These are phyloP conservation scores for Tolypocladium ophioglossoides DNA, from an alignment of 2,329 filamentous ascomycete species.

Conservation along the genomic window DNA sequence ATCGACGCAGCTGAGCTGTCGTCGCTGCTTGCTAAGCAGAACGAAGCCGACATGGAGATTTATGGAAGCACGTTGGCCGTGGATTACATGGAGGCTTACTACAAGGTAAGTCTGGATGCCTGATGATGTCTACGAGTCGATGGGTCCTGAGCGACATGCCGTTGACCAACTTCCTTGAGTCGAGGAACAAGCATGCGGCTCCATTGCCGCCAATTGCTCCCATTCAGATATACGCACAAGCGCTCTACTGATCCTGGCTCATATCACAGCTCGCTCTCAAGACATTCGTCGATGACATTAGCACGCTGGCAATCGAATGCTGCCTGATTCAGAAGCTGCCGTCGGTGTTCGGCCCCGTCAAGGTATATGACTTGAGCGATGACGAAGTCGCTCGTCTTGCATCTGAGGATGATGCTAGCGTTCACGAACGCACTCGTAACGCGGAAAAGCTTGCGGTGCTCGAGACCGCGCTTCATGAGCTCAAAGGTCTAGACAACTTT, in stretches of 20 bases:
- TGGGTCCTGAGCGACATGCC: neutral
- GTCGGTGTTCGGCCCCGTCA: constrained; percentile 8
- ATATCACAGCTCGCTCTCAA: constrained; percentile 9
- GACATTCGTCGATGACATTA: constrained; percentile 12
- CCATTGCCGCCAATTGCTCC: neutral
- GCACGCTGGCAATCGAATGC: constrained; percentile 14
- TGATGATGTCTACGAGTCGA: neutral
- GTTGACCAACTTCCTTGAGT: neutral
- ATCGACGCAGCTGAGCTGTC: neutral
- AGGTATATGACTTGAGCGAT: constrained; percentile 8
- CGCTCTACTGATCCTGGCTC: neutral
- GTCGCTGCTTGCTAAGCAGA: neutral
- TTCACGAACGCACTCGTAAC: neutral
- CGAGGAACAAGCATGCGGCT: neutral
- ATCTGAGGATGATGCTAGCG: constrained; percentile 7
- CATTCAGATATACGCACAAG: neutral
- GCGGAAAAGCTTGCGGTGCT: neutral
- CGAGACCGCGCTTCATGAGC: neutral
- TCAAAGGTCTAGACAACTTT: neutral
- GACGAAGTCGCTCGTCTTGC: constrained; percentile 10
- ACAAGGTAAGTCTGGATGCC: constrained; percentile 19
- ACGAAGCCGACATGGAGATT: neutral
- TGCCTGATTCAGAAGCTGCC: constrained; percentile 9
- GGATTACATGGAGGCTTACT: constrained; percentile 29
- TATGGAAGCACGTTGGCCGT: constrained; percentile 9